phyloP scores from a whole-genome alignment of 192 early-diverging fungal genomes.

The Coemansia sp. region DNA sequence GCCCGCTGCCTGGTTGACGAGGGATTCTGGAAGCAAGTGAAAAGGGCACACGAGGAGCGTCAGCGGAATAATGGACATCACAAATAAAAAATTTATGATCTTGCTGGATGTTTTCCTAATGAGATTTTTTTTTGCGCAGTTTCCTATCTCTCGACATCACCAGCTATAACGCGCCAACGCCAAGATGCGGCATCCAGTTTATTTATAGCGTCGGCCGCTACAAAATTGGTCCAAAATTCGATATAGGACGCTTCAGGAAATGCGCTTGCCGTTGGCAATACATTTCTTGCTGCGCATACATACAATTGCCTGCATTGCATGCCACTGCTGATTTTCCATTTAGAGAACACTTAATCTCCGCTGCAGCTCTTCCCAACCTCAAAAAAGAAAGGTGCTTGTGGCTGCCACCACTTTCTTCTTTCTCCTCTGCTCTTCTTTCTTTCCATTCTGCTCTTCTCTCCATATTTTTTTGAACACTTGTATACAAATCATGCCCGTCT shows the following conservation, averaged over 20 bases:
- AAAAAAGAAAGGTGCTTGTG: background rate
- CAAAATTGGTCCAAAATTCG: background rate
- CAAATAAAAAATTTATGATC: background rate
- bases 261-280: background rate
- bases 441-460: background rate
- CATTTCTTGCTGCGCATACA: background rate
- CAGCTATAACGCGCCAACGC: background rate
- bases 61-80: background rate
- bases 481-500: slow-evolving; percentile 12
- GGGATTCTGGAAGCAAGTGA: slow-evolving; percentile 53
- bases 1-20: slow-evolving; percentile 55
- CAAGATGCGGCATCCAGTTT: background rate
- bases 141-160: background rate
- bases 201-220: background rate
- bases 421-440: background rate
- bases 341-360: slow-evolving; percentile 6
- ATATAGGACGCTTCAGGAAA: background rate
- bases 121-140: background rate
- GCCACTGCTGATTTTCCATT: background rate
- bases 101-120: background rate
- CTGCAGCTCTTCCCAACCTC: background rate
- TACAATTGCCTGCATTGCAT: background rate
- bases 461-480: background rate
- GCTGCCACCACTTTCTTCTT: background rate
- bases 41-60: slow-evolving; percentile 14